A percentile compares a stretch with the other conserved stretches of the same genome.
Conservation (phyloP, 164 flowering plant species). For the Aristolochia fimbriata region DNA sequence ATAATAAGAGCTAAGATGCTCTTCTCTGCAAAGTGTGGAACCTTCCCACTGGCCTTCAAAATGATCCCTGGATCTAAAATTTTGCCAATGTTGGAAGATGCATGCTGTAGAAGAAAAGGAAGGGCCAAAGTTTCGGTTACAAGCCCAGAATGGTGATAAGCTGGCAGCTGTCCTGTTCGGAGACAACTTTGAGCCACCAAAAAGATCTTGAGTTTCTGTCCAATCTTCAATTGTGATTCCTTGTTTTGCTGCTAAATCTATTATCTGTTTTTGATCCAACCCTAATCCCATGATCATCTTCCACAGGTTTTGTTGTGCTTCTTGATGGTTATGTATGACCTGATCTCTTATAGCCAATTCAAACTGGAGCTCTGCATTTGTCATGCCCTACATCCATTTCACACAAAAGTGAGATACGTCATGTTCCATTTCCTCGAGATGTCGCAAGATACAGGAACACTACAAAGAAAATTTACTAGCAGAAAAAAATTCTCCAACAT, state of each 20-base stretch:
- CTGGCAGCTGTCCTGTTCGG: slow-evolving; percentile 17
- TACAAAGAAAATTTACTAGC: not conserved
- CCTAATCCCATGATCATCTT: slow-evolving; percentile 64
- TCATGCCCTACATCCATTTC: slow-evolving; percentile 51
- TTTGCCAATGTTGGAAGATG: slow-evolving; percentile 30
- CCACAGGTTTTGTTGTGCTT: slow-evolving; percentile 72
- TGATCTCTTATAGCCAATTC: slow-evolving; percentile 93
- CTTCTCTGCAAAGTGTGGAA: slow-evolving; percentile 43
- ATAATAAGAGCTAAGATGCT: slow-evolving; percentile 46
- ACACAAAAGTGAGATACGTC: not conserved
- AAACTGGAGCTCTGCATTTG: slow-evolving; percentile 88
- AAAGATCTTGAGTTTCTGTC: slow-evolving; percentile 20
- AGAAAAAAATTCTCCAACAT: not conserved
- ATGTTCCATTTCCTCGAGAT: not conserved
- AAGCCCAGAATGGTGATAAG: slow-evolving; percentile 11
- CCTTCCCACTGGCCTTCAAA: slow-evolving; percentile 23
- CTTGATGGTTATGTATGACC: slow-evolving; percentile 67
- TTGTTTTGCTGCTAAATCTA: slow-evolving; percentile 57
- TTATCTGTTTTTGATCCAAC: slow-evolving; percentile 56
- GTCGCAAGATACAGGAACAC: not conserved
- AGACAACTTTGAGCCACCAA: slow-evolving; percentile 21
- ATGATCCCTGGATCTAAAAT: slow-evolving; percentile 20
- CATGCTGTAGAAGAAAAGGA: slow-evolving; percentile 27
- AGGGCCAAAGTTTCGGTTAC: slow-evolving; percentile 15
- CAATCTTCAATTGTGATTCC: slow-evolving; percentile 70